A percentile compares a stretch with the other conserved stretches of the same genome.
Conservation (phyloP, 768 basidiomycete genomes). For the Xanthoconium purpureum region DNA sequence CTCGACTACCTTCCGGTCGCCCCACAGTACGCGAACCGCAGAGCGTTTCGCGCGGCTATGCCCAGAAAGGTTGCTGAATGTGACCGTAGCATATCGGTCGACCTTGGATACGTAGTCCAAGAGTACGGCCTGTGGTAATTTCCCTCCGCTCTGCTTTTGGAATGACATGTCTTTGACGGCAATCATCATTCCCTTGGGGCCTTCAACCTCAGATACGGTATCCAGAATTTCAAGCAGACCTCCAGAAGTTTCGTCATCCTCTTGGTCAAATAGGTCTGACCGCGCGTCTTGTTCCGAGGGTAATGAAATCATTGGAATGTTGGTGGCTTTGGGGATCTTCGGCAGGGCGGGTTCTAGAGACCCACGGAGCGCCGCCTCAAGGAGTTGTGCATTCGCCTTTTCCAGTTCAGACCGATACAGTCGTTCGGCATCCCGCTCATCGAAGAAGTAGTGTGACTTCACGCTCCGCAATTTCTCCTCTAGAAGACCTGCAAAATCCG, state of each 20-base stretch:
- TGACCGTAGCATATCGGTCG: constrained; percentile 73
- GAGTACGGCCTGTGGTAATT: constrained; percentile 73
- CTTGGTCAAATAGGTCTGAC: constrained; percentile 53
- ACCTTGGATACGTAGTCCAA: constrained; percentile 62
- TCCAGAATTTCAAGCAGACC: constrained; percentile 78
- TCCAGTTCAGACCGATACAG: constrained; percentile 53
- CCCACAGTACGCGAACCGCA: constrained; percentile 72
- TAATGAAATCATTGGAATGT: neutral
- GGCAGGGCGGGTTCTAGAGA: neutral
- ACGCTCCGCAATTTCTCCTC: constrained; percentile 44
- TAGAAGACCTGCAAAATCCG: constrained; percentile 37
- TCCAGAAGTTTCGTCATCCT: constrained; percentile 46
- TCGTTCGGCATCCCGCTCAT: constrained; percentile 60
- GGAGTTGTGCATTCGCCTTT: constrained; percentile 42
- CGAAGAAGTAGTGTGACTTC: constrained; percentile 66
- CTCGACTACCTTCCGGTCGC: constrained; percentile 51
- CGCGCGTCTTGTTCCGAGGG: neutral
- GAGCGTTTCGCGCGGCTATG: constrained; percentile 74
- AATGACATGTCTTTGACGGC: constrained; percentile 68
- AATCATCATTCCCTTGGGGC: constrained; percentile 51
- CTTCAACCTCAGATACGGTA: constrained; percentile 54
- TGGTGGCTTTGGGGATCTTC: neutral
- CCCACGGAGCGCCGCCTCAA: constrained; percentile 44
- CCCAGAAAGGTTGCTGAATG: constrained; percentile 64
- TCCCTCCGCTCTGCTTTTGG: constrained; percentile 81